A percentile compares a stretch with the other conserved stretches of the same genome.
Evolutionary conservation across 306 rosid genomes (phyloP).

Genomic region (Cicer chorassanicum): DNA sequence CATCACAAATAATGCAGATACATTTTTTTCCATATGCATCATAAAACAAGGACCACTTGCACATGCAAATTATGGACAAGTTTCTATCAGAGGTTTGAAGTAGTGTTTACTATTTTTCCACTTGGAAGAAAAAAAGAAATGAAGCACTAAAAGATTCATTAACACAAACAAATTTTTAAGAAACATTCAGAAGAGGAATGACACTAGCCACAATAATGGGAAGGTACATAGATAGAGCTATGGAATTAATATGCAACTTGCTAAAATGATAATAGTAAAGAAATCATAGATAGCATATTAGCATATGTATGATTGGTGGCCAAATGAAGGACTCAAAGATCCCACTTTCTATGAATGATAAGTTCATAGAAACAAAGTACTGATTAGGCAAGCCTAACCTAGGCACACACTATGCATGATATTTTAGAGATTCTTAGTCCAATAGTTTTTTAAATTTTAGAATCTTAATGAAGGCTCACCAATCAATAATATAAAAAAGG

Average conservation of each 20-base stretch:
- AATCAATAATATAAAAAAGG: background rate
- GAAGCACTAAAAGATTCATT: conserved; percentile 23
- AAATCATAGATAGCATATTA: conserved; percentile 20
- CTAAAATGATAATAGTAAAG: conserved; percentile 23
- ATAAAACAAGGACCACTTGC: conserved; percentile 12
- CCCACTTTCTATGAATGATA: conserved; percentile 35
- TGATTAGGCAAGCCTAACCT: too few relatives aligned
- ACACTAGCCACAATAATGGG: conserved; percentile 43
- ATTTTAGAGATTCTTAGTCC: conserved; percentile 1
- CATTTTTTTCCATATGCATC: conserved; percentile 24
- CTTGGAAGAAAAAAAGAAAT: conserved; percentile 29
- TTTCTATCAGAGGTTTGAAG: background rate
- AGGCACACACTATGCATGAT: background rate
- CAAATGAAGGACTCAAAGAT: conserved; percentile 35
- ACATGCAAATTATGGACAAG: conserved; percentile 26
- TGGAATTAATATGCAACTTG: conserved; percentile 19
- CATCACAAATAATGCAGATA: conserved; percentile 24
- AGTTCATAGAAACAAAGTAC: background rate
- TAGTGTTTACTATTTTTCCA: background rate
- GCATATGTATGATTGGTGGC: conserved; percentile 33
- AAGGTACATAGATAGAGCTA: conserved; percentile 34
- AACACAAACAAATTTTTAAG: background rate
- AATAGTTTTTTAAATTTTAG: background rate
- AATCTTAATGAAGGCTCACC: conserved; percentile 29
- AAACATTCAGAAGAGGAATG: conserved; percentile 33